Conservation (phyloP, 169 alveolate species). For the Besnoitia besnoiti region DNA sequence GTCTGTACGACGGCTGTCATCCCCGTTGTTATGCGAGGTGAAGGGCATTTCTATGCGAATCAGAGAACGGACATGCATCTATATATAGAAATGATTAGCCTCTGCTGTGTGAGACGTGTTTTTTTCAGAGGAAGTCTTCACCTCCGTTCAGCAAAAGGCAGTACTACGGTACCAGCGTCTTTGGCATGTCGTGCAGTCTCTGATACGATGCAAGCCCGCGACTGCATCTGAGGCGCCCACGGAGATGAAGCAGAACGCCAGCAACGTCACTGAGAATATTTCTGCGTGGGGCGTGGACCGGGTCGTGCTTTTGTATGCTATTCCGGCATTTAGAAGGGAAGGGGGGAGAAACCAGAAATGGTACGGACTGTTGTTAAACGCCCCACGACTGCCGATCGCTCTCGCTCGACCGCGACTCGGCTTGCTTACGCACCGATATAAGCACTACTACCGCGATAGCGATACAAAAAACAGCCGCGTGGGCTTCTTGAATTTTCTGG, state of each 20-base stretch:
- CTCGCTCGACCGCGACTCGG: too few species aligned
- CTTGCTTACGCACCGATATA: too few species aligned
- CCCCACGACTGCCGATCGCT: neutral
- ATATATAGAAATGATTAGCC: neutral
- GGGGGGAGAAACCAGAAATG: slow-evolving; percentile 29
- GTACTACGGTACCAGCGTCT: neutral
- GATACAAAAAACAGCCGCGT: too few species aligned
- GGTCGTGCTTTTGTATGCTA: neutral
- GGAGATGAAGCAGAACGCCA: neutral
- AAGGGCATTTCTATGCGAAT: too few species aligned
- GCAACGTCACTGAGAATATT: neutral
- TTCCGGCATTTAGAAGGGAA: slow-evolving; percentile 20
- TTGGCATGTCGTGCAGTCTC: neutral
- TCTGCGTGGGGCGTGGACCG: neutral
- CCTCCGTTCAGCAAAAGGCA: slow-evolving; percentile 27
- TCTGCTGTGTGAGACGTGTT: neutral
- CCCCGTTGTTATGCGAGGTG: too few species aligned
- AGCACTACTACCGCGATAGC: too few species aligned
- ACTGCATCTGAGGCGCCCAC: neutral
- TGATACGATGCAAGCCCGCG: neutral
- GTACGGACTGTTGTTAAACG: neutral
- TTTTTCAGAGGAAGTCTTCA: neutral
- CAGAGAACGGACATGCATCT: too few species aligned
- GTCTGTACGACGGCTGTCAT: too few species aligned
- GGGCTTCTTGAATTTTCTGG: too few species aligned